Percentiles rank a stretch among this genome's conserved stretches.
phyloP scores from a whole-genome alignment of 768 basidiomycete species.

The Hygrocybe coccinea region DNA sequence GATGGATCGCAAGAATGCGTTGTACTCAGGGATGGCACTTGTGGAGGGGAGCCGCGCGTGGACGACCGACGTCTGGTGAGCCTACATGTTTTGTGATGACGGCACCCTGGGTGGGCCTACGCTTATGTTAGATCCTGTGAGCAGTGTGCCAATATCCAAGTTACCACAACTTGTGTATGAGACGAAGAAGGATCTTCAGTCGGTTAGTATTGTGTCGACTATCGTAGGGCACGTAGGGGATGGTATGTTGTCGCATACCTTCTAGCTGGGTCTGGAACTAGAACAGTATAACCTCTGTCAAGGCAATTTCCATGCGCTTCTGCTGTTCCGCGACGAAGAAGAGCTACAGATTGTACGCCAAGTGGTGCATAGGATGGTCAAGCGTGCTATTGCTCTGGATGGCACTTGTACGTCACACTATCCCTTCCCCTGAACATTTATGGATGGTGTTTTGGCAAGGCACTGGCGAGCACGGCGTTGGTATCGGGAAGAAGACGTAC shows the following conservation, averaged over 20 bases:
- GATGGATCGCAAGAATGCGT: conserved; percentile 80
- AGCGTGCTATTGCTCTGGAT: conserved; percentile 67
- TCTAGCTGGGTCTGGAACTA: no score
- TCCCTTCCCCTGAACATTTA: background rate
- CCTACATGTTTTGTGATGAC: background rate
- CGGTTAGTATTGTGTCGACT: conserved; percentile 54
- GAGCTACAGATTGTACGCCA: conserved; percentile 51
- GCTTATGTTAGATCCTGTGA: background rate
- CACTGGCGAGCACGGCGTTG: conserved; percentile 85
- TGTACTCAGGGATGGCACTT: conserved; percentile 64
- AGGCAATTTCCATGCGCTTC: conserved; percentile 49
- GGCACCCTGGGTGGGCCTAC: background rate
- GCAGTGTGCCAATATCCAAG: conserved; percentile 63
- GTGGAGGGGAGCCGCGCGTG: conserved; percentile 64
- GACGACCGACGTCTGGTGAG: conserved; percentile 89
- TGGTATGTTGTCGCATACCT: conserved; percentile 19
- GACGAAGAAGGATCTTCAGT: conserved; percentile 71
- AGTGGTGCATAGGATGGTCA: conserved; percentile 66
- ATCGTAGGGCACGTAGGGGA: conserved; percentile 82
- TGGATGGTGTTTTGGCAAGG: conserved; percentile 37
- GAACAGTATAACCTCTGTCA: no score
- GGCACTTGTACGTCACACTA: conserved; percentile 60
- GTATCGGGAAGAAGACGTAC: conserved; percentile 81
- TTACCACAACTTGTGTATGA: conserved; percentile 68
- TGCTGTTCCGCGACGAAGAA: conserved; percentile 54